Base-by-base conservation (phyloP, 2,329 filamentous ascomycete genomes). In the Fusarium pseudograminearum region DNA sequence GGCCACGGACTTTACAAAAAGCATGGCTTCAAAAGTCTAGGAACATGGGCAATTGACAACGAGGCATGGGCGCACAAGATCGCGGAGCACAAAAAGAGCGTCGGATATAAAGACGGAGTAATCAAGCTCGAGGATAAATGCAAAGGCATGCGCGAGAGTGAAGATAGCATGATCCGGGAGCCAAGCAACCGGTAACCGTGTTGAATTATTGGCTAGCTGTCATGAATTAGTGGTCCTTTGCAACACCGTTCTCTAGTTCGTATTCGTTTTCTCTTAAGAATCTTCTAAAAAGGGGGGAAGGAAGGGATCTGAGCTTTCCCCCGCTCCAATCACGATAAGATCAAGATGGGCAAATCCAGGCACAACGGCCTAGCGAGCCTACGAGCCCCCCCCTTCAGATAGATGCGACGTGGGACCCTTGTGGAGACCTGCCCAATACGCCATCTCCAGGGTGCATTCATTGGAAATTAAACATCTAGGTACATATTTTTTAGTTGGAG, bases 261-360 rank as follows among this genome's bases (percentile, higher is more conserved):
- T 70, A 70, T 70, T 70, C 67, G 67, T 46, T 70, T 68, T 50
- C 34, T 51, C 30, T 56, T 51, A 41, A 47, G 42, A 60, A 61
- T 20, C 36, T 31, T 48, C 15, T 46, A 26, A 38, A 59, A 40
- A 20, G 36, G 36, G 36, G 41, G 41, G 48, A 28, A 20, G 42
- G 53, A 31, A 18, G 48, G 54, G 54, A 57, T 57, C 54, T 52
- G 44, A 51, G 26, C 5, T 36, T 36, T 22, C 18, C 66, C 56
- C 61, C 67, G 67, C 67, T 55, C 67, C 67, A 70, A 70, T 70
- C 67, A 70, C 55, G 67, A 70, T 70, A 70, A 70, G 67, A 70
- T 70, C 67, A 67, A 70, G 67, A 67, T 70, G 58, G 46, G 46
- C 61, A 56, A 70, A 70, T 70, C 54, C 67, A 70, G 67, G 67